These are phyloP conservation scores for Boletus sp. DNA, from an alignment of 768 basidiomycete genomes.

Conservation along the genomic window DNA sequence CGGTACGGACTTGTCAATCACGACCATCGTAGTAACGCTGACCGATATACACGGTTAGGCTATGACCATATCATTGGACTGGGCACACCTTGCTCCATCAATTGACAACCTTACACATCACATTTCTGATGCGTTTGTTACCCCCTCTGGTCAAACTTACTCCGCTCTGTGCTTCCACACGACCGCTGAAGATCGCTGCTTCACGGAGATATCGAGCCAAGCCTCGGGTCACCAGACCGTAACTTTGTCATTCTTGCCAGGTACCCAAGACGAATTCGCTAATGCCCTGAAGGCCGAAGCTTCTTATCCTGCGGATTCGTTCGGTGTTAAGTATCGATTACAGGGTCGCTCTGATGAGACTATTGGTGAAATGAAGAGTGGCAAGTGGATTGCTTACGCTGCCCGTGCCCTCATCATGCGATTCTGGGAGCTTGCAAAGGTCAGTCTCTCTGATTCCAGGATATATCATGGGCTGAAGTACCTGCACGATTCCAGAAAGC, in stretches of 20 bases:
- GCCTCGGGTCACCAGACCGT: constrained; percentile 41
- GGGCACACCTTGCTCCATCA: constrained; percentile 43
- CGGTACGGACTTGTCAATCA: constrained; percentile 26
- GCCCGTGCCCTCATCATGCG: constrained; percentile 68
- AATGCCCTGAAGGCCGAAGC: constrained; percentile 34
- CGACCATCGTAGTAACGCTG: neutral
- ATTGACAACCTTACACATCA: constrained; percentile 49
- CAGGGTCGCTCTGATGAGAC: constrained; percentile 46
- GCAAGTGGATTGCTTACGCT: constrained; percentile 90
- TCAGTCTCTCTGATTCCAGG: constrained; percentile 29
- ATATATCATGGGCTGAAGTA: constrained; percentile 5
- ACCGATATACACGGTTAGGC: constrained; percentile 22
- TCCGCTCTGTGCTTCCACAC: constrained; percentile 50
- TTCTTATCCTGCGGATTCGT: constrained; percentile 34
- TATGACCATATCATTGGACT: constrained; percentile 32
- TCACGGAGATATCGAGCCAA: constrained; percentile 37
- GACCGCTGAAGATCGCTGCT: constrained; percentile 34
- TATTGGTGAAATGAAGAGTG: constrained; percentile 73
- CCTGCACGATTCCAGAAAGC: constrained; percentile 60
- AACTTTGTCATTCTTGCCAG: constrained; percentile 52
- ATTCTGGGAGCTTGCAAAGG: constrained; percentile 86
- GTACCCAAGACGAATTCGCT: constrained; percentile 51
- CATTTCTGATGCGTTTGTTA: constrained; percentile 41
- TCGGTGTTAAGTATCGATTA: constrained; percentile 49
- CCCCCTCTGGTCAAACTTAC: constrained; percentile 47